phyloP scores from a whole-genome alignment of 1,284 basidiomycete genomes.

The Rugosomyces carneus region DNA sequence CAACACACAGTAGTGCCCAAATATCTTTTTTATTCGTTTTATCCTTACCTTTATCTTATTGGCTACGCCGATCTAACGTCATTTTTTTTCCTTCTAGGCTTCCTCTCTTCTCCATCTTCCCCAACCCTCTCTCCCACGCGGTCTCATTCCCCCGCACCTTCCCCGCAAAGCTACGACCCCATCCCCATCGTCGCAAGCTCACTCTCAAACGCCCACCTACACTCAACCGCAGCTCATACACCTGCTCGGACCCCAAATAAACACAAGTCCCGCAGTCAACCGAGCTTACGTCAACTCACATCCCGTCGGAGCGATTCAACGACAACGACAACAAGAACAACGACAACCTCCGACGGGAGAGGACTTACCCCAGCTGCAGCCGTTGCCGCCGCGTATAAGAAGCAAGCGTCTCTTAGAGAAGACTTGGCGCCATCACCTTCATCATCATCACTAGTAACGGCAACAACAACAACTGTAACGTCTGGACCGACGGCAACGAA shows the following conservation, averaged over 20 bases:
- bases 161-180: background rate
- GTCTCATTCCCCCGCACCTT: too few species aligned
- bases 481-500: too few species aligned
- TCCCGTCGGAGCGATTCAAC: background rate
- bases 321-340: too few species aligned
- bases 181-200: too few species aligned
- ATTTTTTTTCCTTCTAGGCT: background rate
- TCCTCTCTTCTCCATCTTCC: background rate
- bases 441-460: too few species aligned
- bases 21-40: background rate
- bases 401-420: constrained; percentile 33
- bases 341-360: too few species aligned
- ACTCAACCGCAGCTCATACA: background rate
- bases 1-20: background rate
- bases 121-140: background rate
- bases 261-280: background rate
- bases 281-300: background rate
- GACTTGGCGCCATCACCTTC: too few species aligned
- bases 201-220: too few species aligned
- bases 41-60: background rate
- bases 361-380: too few species aligned
- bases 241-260: background rate
- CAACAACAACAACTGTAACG: too few species aligned
- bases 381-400: constrained; percentile 53
- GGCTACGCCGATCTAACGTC: background rate